Base-by-base conservation (phyloP, 805 yeast genomes). In the Saccharomycodes ludwigii region DNA sequence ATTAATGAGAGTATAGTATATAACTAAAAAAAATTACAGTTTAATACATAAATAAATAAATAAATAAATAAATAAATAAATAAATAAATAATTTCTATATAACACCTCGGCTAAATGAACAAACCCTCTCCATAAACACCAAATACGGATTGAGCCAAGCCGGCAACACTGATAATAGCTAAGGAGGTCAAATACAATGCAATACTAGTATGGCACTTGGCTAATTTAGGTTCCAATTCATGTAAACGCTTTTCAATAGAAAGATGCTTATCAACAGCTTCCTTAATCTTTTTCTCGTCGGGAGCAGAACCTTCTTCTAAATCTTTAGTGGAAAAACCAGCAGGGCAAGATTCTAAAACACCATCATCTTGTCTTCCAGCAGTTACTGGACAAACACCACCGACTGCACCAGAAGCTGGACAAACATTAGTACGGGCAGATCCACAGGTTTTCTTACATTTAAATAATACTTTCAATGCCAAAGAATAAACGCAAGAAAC, bases 51-150 rank as follows among this genome's bases (percentile, higher is more conserved):
- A 20, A 20, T 8, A 20, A 20, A 20, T 16, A 4, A n/a, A 27
- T 27, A 27, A 12, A 19, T n/a, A 27, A n/a, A 27, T n/a, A 27
- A 9, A 12, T 19, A 20, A 14, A 14, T 11, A 29, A 13, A 29
- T 20, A 21, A 10, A 18, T 5, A 8, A 10, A n/a, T 6, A 18
- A 11, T 5, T 32, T 31, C n/a, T n/a, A n/a, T n/a, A n/a, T n/a
- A n/a, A n/a, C n/a, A n/a, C n/a, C n/a, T n/a, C n/a, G n/a, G n/a
- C n/a, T n/a, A 42, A 5, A 29, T 40, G 24, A 48, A 42, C n/a
- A 43, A 39, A 20, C 52, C 53, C 29, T 54, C 59, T 13, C 59
- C 59, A 35, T 53, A 50, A 16, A 54, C 26, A 8, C 59, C 59
- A 11, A 54, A 24, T 6, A 53, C 47, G 15, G 56, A 44, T 27